A percentile compares a stretch with the other conserved stretches of the same genome.
These are phyloP conservation scores for Tuber aestivum DNA, from an alignment of 495 filamentous ascomycete species.

Conservation along the genomic window DNA sequence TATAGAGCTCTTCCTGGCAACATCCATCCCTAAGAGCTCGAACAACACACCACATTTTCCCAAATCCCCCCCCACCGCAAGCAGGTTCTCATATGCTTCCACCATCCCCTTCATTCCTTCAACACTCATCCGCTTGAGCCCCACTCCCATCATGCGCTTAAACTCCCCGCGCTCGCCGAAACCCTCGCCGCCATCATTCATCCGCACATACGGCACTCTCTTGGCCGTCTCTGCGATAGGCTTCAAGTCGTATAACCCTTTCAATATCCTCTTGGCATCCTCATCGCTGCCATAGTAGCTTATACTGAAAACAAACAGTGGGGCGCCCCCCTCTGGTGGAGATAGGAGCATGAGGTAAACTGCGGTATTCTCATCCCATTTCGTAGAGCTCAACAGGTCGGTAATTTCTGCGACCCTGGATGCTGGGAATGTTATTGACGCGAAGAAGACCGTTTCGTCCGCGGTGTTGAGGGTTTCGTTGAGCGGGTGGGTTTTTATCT, in stretches of 20 bases:
- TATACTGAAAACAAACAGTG: neutral
- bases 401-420: neutral
- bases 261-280: neutral
- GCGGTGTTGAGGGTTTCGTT: neutral
- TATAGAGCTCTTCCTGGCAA: neutral
- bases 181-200: neutral
- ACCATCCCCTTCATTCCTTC: neutral
- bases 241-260: neutral
- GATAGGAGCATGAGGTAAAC: neutral
- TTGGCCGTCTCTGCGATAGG: neutral
- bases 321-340: neutral
- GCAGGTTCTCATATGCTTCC: neutral
- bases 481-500: conserved; percentile 10
- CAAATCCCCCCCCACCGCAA: neutral
- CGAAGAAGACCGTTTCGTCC: neutral
- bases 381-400: neutral
- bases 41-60: neutral
- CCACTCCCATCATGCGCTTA: neutral
- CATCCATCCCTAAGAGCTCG: neutral
- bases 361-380: conserved; percentile 2
- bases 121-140: neutral
- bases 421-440: neutral
- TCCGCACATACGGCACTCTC: neutral
- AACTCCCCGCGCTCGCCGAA: neutral
- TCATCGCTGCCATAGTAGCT: neutral